Base-by-base conservation (phyloP, 768 basidiomycete species). In the Mrakia hoshinonis region DNA sequence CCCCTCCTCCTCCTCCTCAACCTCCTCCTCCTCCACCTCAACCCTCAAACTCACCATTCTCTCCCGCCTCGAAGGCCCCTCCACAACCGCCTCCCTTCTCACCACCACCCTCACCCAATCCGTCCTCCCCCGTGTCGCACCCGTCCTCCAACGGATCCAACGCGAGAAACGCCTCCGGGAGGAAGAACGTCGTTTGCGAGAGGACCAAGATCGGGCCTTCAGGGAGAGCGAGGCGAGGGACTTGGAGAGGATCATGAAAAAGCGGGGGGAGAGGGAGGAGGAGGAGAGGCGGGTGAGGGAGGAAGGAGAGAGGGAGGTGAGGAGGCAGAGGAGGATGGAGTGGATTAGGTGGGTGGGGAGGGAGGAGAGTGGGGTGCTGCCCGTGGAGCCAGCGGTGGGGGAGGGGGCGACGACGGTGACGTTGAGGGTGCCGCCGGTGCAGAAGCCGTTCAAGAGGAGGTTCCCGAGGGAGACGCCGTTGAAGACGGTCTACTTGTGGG, bases 51-150 rank as follows among this genome's bases (percentile, higher is more conserved):
- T 97, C 15, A 91, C 91, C 20, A 85, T 97, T 54, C 83, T 98
- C 26, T 90, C 92, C 0, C 87, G 92, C 2, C 89, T 96, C 75
- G 86, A 90, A 75, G 92, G 92, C 12, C 80, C 82, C 13, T 80
- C 82, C 18, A 91, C 92, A 0, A 85, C 90, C 3, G 83, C 90
- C 0, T 75, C 82, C 2, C 81, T 84, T 0, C 84, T 97, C 24
- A 77, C 84, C 10, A 81, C 84, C 6, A 89, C 94, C 75, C 83
- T 98, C 1, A 82, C 83, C 24, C 83, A 83, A 11, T 84, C 87
- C 52, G 84, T 98, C 61, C 80, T 97, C 1, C 93, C 94, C 0
- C 90, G 93, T 26, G 87, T 92, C 3, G 81, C 78, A 0, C 87
- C 93, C 0, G 91, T 87, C 81, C 85, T 99, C 12, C 80, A 82